These are phyloP conservation scores for Discostella pseudostelligera DNA, from an alignment of 108 stramenopile species.

Conservation along the genomic window DNA sequence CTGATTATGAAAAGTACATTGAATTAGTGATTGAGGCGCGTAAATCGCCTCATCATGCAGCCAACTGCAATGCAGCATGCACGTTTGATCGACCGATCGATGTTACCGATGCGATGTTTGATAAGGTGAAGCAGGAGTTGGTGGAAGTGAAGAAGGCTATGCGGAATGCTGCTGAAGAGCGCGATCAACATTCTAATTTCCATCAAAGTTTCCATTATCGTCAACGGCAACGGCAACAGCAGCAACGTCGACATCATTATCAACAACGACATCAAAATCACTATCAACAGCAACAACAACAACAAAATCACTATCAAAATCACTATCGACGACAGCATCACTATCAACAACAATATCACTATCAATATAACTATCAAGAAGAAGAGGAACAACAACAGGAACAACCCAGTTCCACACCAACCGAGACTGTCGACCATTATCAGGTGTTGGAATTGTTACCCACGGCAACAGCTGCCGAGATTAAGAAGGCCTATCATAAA, in stretches of 20 bases:
- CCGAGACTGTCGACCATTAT: slow-evolving; percentile 52
- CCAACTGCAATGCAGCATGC: slow-evolving; percentile 46
- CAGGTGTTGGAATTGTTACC: slow-evolving; percentile 52
- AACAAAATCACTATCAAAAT: slow-evolving; percentile 8
- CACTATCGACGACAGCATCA: not conserved
- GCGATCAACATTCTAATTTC: slow-evolving; percentile 42
- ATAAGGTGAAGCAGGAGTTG: slow-evolving; percentile 63
- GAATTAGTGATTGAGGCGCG: slow-evolving; percentile 62
- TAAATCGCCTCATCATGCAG: slow-evolving; percentile 24
- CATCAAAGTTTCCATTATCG: slow-evolving; percentile 47
- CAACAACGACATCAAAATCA: slow-evolving; percentile 28
- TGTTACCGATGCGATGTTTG: slow-evolving; percentile 49
- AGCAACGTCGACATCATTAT: slow-evolving; percentile 30
- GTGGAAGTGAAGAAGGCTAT: slow-evolving; percentile 54
- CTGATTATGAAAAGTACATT: slow-evolving; percentile 73
- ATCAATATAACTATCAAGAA: slow-evolving; percentile 32
- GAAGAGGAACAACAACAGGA: slow-evolving; percentile 20
- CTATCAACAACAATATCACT: no score
- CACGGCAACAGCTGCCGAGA: slow-evolving; percentile 59
- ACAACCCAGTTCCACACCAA: slow-evolving; percentile 1
- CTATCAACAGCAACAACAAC: slow-evolving; percentile 11
- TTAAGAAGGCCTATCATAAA: slow-evolving; percentile 81
- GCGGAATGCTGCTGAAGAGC: slow-evolving; percentile 36
- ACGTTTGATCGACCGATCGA: slow-evolving; percentile 74
- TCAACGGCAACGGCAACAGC: slow-evolving; percentile 38